Base-by-base conservation (phyloP, 257 asterid species). In the Ballota nigra region DNA sequence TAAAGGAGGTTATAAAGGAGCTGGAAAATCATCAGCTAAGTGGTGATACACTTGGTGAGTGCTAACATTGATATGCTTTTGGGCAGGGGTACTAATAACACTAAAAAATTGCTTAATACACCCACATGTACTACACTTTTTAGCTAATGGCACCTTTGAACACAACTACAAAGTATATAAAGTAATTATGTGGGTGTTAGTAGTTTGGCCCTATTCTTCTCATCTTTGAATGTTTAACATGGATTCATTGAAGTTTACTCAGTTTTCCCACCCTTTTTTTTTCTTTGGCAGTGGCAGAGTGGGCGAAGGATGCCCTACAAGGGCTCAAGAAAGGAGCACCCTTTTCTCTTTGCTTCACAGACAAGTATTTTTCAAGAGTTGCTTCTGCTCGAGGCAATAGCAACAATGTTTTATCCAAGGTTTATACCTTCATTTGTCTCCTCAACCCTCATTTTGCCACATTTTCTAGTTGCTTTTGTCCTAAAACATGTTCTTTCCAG, bases 231-330 rank as follows among this genome's bases (percentile, higher is more conserved):
- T 57, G 53, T 71, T 69, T 20, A 33, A 31, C 29, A 41, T 65
- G 20, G 63, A 34, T 24, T 71, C 20, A n/a, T 52, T 18, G 19
- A 63, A 26, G 47, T 51, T 74, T 59, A 59, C 56, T 34, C 71
- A 53, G 43, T 38, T 63, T 63, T 36, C 31, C 18, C 51, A 22
- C 60, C 15, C 41, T 36, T 12, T 24, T 33, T 45, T 52, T 31
- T 33, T 20, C 7, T 40, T 75, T 52, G 62, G 58, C 92, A 94
- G 99, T 89, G 89, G 92, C 96, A 8, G 97, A 85, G 71, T 91
- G 99, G 99, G 99, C 97, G 6, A 88, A 85, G 81, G 99, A 94
- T 75, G 96, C 99, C 70, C 68, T 89, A 78, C 95, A 87, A 85
- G 99, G 97, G 80, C 85, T 94, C 20, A 81, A 66, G 76, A 89